Evolutionary conservation across 1,284 basidiomycete genomes (phyloP).

Genomic region (Vanrija humicola): DNA sequence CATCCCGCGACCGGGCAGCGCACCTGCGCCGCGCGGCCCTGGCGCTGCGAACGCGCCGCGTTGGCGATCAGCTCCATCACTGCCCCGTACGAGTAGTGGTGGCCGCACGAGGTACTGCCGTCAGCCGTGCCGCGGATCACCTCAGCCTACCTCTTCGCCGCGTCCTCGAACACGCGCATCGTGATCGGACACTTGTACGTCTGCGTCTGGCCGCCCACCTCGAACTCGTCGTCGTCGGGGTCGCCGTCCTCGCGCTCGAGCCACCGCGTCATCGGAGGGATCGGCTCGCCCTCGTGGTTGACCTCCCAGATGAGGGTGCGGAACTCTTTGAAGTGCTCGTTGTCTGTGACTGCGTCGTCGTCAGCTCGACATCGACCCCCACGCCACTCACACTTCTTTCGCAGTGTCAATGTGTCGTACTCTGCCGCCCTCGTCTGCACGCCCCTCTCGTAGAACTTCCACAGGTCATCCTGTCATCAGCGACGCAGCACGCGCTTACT

Average conservation of each 20-base stretch:
- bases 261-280: slow-evolving; percentile 71
- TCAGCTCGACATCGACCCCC: background rate
- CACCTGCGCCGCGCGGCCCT: background rate
- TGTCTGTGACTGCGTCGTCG: slow-evolving; percentile 49
- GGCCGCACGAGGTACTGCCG: slow-evolving; percentile 38
- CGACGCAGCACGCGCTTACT: slow-evolving; percentile 19
- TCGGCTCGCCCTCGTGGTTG: slow-evolving; percentile 58
- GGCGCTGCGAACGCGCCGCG: background rate
- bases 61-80: slow-evolving; percentile 18
- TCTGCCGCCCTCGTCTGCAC: slow-evolving; percentile 10
- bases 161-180: slow-evolving; percentile 61
- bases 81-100: slow-evolving; percentile 24
- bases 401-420: slow-evolving; percentile 25
- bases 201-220: slow-evolving; percentile 74
- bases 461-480: slow-evolving; percentile 3
- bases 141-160: slow-evolving; percentile 59
- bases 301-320: slow-evolving; percentile 65
- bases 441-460: slow-evolving; percentile 12
- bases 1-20: slow-evolving; percentile 37
- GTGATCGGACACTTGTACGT: slow-evolving; percentile 76
- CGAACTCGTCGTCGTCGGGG: slow-evolving; percentile 70
- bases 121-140: slow-evolving; percentile 56
- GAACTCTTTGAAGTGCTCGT: slow-evolving; percentile 62
- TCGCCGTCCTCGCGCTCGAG: slow-evolving; percentile 67
- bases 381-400: slow-evolving; percentile 12